Evolutionary conservation across 768 basidiomycete species (phyloP).

Genomic region (Myochromella boudieri): DNA sequence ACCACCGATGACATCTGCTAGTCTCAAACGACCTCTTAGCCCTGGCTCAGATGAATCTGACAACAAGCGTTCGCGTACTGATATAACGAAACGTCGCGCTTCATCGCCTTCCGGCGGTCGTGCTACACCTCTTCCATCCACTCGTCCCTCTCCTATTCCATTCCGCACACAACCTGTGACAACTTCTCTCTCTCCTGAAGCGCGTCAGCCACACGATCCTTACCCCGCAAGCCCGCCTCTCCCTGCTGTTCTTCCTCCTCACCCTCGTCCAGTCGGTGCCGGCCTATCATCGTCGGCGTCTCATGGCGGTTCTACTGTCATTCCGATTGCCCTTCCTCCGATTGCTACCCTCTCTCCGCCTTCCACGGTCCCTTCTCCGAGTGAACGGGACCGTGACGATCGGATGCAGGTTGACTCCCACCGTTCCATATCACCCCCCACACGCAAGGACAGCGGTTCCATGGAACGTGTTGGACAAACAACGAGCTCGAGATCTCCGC

Average conservation of each 20-base stretch:
- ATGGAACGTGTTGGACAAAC: constrained; percentile 51
- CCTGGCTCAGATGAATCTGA: constrained; percentile 60
- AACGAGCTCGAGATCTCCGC: constrained; percentile 47
- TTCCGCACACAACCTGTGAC: constrained; percentile 63
- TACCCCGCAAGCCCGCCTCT: constrained; percentile 57
- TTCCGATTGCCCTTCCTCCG: constrained; percentile 60
- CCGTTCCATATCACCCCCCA: constrained; percentile 49
- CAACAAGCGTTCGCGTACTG: constrained; percentile 65
- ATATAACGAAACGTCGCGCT: constrained; percentile 47
- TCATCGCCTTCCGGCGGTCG: constrained; percentile 51
- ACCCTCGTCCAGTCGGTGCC: constrained; percentile 69
- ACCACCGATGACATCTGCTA: constrained; percentile 46
- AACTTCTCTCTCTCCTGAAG: constrained; percentile 67
- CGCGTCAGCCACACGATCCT: constrained; percentile 46
- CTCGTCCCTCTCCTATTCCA: constrained; percentile 69
- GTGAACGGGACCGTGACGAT: constrained; percentile 39
- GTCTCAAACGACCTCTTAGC: constrained; percentile 69
- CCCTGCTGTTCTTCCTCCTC: constrained; percentile 66
- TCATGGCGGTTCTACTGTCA: constrained; percentile 31
- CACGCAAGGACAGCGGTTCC: constrained; percentile 33
- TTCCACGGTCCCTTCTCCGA: constrained; percentile 55
- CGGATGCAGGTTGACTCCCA: constrained; percentile 54
- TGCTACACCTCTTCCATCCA: constrained; percentile 57
- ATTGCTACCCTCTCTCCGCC: constrained; percentile 68
- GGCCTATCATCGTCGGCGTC: constrained; percentile 35